Percentiles rank a stretch among this genome's conserved stretches.
These are phyloP conservation scores for Neurospora crassa DNA, from an alignment of 2,329 filamentous ascomycete species.

Conservation along the genomic window DNA sequence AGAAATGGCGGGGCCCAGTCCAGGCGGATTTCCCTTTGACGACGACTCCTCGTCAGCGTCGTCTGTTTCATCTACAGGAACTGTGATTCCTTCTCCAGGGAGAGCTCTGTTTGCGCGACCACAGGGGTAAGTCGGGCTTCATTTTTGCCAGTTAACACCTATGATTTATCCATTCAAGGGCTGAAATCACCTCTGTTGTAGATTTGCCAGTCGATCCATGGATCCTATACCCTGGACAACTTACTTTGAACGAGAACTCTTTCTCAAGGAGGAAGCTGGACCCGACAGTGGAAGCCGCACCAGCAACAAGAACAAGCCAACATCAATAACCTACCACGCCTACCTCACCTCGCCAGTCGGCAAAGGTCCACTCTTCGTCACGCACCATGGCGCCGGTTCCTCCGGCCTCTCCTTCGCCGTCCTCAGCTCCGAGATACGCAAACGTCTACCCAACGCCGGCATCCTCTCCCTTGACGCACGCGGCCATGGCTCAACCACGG, in stretches of 20 bases:
- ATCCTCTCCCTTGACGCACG: conserved; percentile 79
- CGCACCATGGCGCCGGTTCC: conserved; percentile 90
- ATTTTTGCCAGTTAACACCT: conserved; percentile 9
- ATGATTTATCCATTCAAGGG: neutral
- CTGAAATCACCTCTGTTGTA: conserved; percentile 18
- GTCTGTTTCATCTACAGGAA: conserved; percentile 87
- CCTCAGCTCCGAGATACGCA: conserved; percentile 67
- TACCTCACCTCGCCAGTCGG: conserved; percentile 77
- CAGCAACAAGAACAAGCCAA: conserved; percentile 19
- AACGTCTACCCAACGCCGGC: conserved; percentile 68
- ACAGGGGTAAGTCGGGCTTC: conserved; percentile 43
- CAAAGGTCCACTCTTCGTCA: conserved; percentile 75
- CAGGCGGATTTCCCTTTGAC: conserved; percentile 37
- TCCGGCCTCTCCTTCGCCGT: conserved; percentile 88
- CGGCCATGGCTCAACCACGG: conserved; percentile 69
- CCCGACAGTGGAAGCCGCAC: conserved; percentile 24
- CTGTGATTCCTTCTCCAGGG: conserved; percentile 71
- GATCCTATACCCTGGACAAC: conserved; percentile 75
- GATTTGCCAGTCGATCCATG: conserved; percentile 41
- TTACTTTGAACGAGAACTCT: conserved; percentile 85
- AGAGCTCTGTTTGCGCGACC: conserved; percentile 65
- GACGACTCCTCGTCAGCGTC: conserved; percentile 68
- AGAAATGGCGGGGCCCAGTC: conserved; percentile 31
- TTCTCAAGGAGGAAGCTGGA: conserved; percentile 38
- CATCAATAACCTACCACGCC: conserved; percentile 60